phyloP scores from a whole-genome alignment of 805 yeast genomes.

The Hanseniaspora hatyaiensis region DNA sequence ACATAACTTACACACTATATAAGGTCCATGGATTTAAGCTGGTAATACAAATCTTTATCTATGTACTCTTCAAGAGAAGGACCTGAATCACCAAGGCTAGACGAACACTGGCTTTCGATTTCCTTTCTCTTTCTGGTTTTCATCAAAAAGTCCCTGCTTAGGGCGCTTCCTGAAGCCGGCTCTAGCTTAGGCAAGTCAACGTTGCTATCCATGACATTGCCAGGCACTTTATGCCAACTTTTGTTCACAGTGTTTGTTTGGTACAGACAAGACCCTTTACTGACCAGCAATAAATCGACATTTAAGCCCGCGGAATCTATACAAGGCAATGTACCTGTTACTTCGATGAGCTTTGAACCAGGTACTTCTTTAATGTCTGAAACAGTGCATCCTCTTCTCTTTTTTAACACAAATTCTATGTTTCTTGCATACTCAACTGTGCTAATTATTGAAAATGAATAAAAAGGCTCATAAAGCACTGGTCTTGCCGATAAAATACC shows the following conservation, averaged over 20 bases:
- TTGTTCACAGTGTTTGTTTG: conserved; percentile 46
- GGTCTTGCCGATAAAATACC: conserved; percentile 73
- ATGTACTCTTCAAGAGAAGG: conserved; percentile 48
- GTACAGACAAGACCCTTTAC: conserved; percentile 70
- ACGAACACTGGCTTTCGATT: conserved; percentile 38
- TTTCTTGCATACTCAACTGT: conserved; percentile 38
- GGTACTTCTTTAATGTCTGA: conserved; percentile 42
- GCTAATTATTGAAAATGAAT: conserved; percentile 48
- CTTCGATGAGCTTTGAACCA: conserved; percentile 56
- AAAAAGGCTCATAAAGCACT: conserved; percentile 69
- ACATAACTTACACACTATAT: neutral
- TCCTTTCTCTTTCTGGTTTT: conserved; percentile 88
- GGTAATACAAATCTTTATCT: conserved; percentile 45
- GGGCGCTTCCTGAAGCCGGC: conserved; percentile 56
- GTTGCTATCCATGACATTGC: conserved; percentile 72
- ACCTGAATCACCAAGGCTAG: conserved; percentile 36
- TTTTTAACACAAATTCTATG: conserved; percentile 40
- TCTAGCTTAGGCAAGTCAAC: conserved; percentile 54
- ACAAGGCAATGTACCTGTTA: conserved; percentile 65
- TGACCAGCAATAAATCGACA: conserved; percentile 65
- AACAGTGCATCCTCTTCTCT: conserved; percentile 58
- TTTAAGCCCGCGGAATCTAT: conserved; percentile 86
- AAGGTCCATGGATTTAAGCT: conserved; percentile 28
- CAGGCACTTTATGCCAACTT: conserved; percentile 70
- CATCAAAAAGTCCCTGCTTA: conserved; percentile 80